Evolutionary conservation across 1,139 yeast species (phyloP), one percentile per base, ranked within the genome.

Genomic region (Yamadazyma atmosphaerica): DNA sequence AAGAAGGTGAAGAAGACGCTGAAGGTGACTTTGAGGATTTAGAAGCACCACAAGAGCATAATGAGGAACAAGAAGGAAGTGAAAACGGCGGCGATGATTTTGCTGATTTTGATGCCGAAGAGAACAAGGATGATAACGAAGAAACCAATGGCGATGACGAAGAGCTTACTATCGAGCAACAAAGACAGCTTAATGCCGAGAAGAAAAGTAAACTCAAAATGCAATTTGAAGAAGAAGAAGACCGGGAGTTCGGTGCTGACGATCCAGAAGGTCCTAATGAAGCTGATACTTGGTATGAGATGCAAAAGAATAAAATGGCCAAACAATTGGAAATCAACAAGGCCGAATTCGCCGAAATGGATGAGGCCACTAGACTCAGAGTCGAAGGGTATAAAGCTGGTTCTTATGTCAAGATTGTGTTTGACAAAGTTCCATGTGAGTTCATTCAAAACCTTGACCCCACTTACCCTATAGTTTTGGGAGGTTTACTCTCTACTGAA

Each of bases 311-410:
- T 45, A 92, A 90, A 56, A 90, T 94, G 81, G 92, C 96, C 42
- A 90, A 92, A 60, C 98, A 94, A 65, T 71, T 87, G 49, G 98
- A 92, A 47, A 89, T 94, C 65, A 94, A 94, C 64, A 86, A 86
- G 60, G 80, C 86, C 4, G 89, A 83, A 58, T 74, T 78, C 43
- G 84, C 79, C 18, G 76, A 78, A 32, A 77, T 94, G 83, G 95
- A 89, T 43, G 72, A 72, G 15, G 86, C 77, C 15, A 79, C 87
- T 16, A 77, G 98, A 54, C 72, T 81, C 43, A 81, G 81, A 47
- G 82, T 94, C 48, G 98, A 92, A 66, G 99, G 99, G 46, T 86
- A 74, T 61, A 79, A 86, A 47, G 94, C 98, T 1, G 99, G 99
- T 22, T 81, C 95, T 0, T 94, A 94, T 58, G 97, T 94, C 35